phyloP scores from a whole-genome alignment of 495 filamentous ascomycete genomes.

The Lasiosphaeria hispida region DNA sequence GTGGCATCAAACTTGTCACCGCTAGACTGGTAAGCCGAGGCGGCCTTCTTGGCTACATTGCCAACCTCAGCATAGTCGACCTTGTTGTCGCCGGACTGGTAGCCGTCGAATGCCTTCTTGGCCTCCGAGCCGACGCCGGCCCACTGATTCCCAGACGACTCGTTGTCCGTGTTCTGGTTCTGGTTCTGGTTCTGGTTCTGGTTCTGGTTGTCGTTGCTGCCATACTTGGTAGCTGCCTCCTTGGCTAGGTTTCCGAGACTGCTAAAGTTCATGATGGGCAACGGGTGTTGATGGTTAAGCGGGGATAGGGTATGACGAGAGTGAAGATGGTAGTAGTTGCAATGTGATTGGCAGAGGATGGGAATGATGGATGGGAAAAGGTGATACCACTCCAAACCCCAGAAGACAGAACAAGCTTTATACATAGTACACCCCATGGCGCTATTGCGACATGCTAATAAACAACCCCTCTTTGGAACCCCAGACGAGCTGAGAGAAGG shows the following conservation, averaged over 20 bases:
- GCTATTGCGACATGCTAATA: not conserved
- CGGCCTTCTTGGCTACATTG: slow-evolving; percentile 17
- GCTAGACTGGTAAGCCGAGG: slow-evolving; percentile 10
- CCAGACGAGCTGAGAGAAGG: slow-evolving; percentile 4
- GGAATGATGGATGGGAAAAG: not conserved
- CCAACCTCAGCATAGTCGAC: slow-evolving; percentile 20
- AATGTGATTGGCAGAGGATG: not conserved
- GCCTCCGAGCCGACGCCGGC: slow-evolving; percentile 14
- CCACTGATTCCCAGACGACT: slow-evolving; percentile 1
- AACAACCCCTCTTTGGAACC: not conserved
- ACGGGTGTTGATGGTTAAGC: not conserved
- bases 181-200: slow-evolving; percentile 4
- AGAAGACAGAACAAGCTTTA: not conserved
- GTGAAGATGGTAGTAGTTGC: not conserved
- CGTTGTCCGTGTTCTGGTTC: not conserved
- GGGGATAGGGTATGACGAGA: too few species aligned
- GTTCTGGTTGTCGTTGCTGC: slow-evolving; percentile 6
- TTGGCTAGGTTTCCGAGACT: slow-evolving; percentile 15
- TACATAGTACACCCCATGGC: not conserved
- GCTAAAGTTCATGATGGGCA: slow-evolving; percentile 14
- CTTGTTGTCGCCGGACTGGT: not conserved
- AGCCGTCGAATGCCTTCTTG: slow-evolving; percentile 16
- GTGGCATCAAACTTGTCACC: slow-evolving; percentile 14
- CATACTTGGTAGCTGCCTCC: slow-evolving; percentile 1
- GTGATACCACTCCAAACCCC: not conserved